phyloP scores from a whole-genome alignment of 768 basidiomycete species.

The Kwoniella mangroviensis region DNA sequence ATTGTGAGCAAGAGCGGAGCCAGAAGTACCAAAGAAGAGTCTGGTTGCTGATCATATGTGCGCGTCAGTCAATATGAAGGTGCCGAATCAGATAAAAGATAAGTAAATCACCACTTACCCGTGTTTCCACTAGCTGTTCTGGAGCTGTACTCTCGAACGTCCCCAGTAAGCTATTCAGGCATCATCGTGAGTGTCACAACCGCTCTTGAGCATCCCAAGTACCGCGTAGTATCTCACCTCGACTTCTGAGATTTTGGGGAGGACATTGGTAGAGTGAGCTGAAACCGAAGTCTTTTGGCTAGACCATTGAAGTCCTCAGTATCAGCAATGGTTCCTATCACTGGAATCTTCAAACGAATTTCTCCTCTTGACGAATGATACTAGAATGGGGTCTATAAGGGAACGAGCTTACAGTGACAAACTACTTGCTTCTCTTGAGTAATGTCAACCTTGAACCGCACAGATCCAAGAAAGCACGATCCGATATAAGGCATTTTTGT shows the following conservation, averaged over 20 bases:
- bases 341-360: not conserved
- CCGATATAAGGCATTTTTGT: slow-evolving; percentile 35
- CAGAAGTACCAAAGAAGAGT: slow-evolving; percentile 42
- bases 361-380: not conserved
- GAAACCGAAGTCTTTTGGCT: slow-evolving; percentile 41
- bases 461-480: slow-evolving; percentile 39
- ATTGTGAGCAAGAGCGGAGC: slow-evolving; percentile 42
- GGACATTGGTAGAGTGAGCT: slow-evolving; percentile 39
- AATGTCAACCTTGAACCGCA: slow-evolving; percentile 24
- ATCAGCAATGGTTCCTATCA: not conserved
- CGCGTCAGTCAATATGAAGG: no score
- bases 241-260: slow-evolving; percentile 33
- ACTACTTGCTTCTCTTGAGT: slow-evolving; percentile 37
- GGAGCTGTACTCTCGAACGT: slow-evolving; percentile 37
- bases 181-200: no score
- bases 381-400: not conserved
- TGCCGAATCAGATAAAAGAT: not conserved
- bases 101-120: slow-evolving; percentile 23
- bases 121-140: slow-evolving; percentile 44
- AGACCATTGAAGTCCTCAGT: not conserved
- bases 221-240: slow-evolving; percentile 11
- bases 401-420: slow-evolving; percentile 40
- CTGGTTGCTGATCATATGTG: slow-evolving; percentile 29
- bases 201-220: no score
- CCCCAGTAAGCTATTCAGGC: slow-evolving; percentile 26